Evolutionary conservation across 2,329 filamentous ascomycete species (phyloP).

Genomic region (Arthrobotrys sinensis): DNA sequence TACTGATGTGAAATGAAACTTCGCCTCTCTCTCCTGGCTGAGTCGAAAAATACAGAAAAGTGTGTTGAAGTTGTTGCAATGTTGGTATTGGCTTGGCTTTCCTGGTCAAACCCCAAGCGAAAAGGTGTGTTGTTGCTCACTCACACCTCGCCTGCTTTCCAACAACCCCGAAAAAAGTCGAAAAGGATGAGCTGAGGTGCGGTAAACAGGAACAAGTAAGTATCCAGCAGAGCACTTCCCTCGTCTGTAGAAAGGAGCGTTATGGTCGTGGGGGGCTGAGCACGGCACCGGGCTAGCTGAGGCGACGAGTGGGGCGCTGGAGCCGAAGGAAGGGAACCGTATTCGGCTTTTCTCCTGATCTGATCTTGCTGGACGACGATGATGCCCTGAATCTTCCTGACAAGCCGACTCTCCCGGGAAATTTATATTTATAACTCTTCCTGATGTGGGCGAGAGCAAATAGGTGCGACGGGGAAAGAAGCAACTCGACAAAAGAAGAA

Average conservation of each 20-base stretch:
- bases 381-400: conserved; percentile 43
- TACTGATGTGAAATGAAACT: not conserved
- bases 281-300: conserved; percentile 39
- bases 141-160: not conserved
- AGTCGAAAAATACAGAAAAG: not conserved
- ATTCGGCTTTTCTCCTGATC: conserved; percentile 32
- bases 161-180: conserved; percentile 8
- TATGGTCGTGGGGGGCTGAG: conserved; percentile 23
- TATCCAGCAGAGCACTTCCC: conserved; percentile 12
- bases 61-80: conserved; percentile 20
- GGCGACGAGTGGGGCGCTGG: conserved; percentile 50
- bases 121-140: not conserved
- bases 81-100: conserved; percentile 14
- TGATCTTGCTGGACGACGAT: conserved; percentile 38
- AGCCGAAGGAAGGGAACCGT: conserved; percentile 53
- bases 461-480: conserved; percentile 53
- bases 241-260: conserved; percentile 5
- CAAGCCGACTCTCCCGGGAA: conserved; percentile 52
- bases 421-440: conserved; percentile 47
- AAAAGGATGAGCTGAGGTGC: conserved; percentile 15
- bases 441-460: conserved; percentile 28
- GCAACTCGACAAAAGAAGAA: conserved; percentile 56
- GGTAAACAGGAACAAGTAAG: conserved; percentile 1
- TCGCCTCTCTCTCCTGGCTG: conserved; percentile 5
- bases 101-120: not conserved